Percentiles rank a stretch among this genome's conserved stretches.
Conservation (phyloP, 2,329 filamentous ascomycete species). For the Falciphora oryzae region DNA sequence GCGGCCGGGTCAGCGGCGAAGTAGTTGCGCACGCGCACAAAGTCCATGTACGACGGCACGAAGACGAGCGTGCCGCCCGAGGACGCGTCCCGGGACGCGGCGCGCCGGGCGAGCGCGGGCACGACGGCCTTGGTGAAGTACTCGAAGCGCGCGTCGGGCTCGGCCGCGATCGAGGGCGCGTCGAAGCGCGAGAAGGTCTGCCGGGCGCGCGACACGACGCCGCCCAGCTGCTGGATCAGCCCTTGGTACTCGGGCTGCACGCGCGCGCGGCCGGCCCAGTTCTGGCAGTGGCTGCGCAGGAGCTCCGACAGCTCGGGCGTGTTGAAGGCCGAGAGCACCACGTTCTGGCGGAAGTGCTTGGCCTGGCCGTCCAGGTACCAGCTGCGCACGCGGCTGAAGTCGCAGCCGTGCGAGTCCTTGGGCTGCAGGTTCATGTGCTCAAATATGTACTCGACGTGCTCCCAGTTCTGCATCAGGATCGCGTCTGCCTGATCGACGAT, state of each 20-base stretch:
- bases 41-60: slow-evolving; percentile 90
- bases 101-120: slow-evolving; percentile 64
- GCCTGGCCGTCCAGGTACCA: slow-evolving; percentile 94
- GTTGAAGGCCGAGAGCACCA: slow-evolving; percentile 75
- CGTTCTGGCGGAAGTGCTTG: slow-evolving; percentile 74
- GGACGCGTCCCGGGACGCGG: slow-evolving; percentile 35
- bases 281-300: slow-evolving; percentile 69
- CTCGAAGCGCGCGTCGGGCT: slow-evolving; percentile 84
- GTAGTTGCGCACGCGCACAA: slow-evolving; percentile 87
- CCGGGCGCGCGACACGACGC: slow-evolving; percentile 55
- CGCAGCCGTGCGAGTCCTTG: slow-evolving; percentile 82
- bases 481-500: slow-evolving; percentile 90
- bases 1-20: slow-evolving; percentile 66
- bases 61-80: slow-evolving; percentile 72
- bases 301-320: slow-evolving; percentile 84
- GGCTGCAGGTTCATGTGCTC: slow-evolving; percentile 88
- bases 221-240: slow-evolving; percentile 62
- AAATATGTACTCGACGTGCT: slow-evolving; percentile 89
- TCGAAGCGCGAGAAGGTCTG: slow-evolving; percentile 91
- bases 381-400: slow-evolving; percentile 81
- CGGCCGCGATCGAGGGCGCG: slow-evolving; percentile 59
- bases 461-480: slow-evolving; percentile 97
- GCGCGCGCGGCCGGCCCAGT: slow-evolving; percentile 74
- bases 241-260: slow-evolving; percentile 64
- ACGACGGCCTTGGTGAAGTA: slow-evolving; percentile 83